phyloP scores from a whole-genome alignment of 129 eudicot species.

The Pittosporum tobira region DNA sequence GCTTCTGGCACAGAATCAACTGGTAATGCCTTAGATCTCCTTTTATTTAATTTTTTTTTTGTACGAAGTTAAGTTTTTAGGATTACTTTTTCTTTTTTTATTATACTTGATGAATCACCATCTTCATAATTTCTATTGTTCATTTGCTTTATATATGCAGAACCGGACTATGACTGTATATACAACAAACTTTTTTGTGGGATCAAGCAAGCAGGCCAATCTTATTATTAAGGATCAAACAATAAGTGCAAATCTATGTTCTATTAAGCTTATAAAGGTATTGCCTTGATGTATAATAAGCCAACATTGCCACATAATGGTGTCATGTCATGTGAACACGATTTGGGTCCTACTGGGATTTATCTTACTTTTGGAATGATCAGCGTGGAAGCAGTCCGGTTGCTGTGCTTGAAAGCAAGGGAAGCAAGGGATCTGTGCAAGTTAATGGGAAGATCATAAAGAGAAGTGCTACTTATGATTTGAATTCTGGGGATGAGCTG shows the following conservation, averaged over 20 bases:
- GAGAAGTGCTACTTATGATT: conserved; percentile 34
- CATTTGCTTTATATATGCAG: too few species aligned
- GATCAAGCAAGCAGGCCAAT: conserved; percentile 54
- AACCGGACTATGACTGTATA: conserved; percentile 37
- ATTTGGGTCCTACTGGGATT: not conserved
- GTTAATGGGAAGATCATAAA: conserved; percentile 58
- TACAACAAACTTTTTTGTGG: conserved; percentile 43
- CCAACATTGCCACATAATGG: too few species aligned
- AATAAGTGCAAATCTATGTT: conserved; percentile 36
- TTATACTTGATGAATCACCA: too few species aligned
- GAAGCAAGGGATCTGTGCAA: conserved; percentile 68
- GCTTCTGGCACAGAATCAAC: conserved; percentile 54
- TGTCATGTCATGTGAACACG: not conserved
- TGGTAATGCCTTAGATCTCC: too few species aligned
- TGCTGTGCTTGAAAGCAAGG: conserved; percentile 74
- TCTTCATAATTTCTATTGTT: too few species aligned
- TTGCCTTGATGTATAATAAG: conserved; percentile 9
- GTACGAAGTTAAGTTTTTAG: not conserved
- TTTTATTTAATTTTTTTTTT: too few species aligned
- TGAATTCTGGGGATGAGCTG: conserved; percentile 80
- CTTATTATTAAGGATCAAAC: conserved; percentile 38
- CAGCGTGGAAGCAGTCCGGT: conserved; percentile 56
- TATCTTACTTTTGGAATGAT: conserved; percentile 24
- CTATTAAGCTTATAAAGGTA: conserved; percentile 63
- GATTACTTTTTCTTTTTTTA: not conserved